phyloP scores from a whole-genome alignment of 148 eudicot genomes.

The Mesembryanthemum crystallinum region DNA sequence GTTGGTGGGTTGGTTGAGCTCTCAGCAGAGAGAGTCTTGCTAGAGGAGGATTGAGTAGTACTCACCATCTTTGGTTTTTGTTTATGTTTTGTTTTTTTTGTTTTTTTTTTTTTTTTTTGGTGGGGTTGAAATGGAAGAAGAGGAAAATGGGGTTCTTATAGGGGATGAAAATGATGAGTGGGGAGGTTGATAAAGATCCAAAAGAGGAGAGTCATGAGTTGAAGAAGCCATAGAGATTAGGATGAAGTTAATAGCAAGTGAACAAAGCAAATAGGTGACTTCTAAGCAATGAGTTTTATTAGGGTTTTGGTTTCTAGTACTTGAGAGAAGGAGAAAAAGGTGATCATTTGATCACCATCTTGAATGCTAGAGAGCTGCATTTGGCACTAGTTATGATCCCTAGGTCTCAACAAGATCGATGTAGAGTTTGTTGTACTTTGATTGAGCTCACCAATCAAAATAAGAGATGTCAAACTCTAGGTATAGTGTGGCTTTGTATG shows the following conservation, averaged over 20 bases:
- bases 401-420: not conserved
- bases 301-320: conserved; percentile 5
- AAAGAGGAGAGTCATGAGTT: not conserved
- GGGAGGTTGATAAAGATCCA: conserved; percentile 1
- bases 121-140: not conserved
- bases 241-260: conserved; percentile 8
- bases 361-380: not conserved
- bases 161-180: not conserved
- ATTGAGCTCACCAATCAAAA: not conserved
- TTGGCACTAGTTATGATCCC: conserved; percentile 7
- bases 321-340: not conserved
- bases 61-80: not conserved
- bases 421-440: not conserved
- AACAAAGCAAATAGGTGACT: not conserved
- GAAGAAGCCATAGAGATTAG: not conserved
- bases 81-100: not conserved
- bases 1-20: not conserved
- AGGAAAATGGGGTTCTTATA: not conserved
- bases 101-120: not conserved
- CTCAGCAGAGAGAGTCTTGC: not conserved
- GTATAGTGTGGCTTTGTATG: not conserved
- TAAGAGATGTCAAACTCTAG: not conserved
- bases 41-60: conserved; percentile 1
- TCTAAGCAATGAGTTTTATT: not conserved
- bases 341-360: conserved; percentile 2